These are phyloP conservation scores for Pistacia vera DNA, from an alignment of 345 rosid genomes.

Conservation along the genomic window DNA sequence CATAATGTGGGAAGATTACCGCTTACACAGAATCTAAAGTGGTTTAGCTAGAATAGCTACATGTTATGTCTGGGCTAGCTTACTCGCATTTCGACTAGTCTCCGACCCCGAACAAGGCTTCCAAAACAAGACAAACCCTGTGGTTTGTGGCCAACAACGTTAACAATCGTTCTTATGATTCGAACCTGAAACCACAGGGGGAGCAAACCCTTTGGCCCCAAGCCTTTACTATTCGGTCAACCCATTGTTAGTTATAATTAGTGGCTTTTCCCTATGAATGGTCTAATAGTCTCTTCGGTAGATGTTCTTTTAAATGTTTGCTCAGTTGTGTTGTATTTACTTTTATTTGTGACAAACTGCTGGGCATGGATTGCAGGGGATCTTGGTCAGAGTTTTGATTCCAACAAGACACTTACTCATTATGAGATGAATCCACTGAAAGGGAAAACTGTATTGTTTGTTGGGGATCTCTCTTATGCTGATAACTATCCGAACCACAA, in stretches of 20 bases:
- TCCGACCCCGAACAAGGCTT: too few relatives aligned
- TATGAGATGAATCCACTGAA: constrained; percentile 67
- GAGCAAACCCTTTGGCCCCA: too few relatives aligned
- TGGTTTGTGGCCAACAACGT: too few relatives aligned
- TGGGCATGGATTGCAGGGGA: constrained; percentile 60
- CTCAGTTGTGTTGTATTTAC: background rate
- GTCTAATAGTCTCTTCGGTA: too few relatives aligned
- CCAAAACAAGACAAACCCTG: too few relatives aligned
- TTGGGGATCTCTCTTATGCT: constrained; percentile 91
- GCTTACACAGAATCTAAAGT: background rate
- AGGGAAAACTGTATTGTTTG: constrained; percentile 68
- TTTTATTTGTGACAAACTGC: background rate
- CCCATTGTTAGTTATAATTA: too few relatives aligned
- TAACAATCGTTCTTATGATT: too few relatives aligned
- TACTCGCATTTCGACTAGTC: too few relatives aligned
- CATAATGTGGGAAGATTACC: background rate
- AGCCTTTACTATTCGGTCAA: too few relatives aligned
- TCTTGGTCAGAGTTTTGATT: constrained; percentile 91
- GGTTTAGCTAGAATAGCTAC: background rate
- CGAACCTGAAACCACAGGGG: too few relatives aligned
- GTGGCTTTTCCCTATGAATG: too few relatives aligned
- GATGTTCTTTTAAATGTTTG: too few relatives aligned
- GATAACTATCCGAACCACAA: constrained; percentile 71
- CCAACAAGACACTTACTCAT: constrained; percentile 77
- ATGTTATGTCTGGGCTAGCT: background rate